phyloP scores from a whole-genome alignment of 225 moss, liverwort and hornwort genomes.

The Straminergon stramineum region DNA sequence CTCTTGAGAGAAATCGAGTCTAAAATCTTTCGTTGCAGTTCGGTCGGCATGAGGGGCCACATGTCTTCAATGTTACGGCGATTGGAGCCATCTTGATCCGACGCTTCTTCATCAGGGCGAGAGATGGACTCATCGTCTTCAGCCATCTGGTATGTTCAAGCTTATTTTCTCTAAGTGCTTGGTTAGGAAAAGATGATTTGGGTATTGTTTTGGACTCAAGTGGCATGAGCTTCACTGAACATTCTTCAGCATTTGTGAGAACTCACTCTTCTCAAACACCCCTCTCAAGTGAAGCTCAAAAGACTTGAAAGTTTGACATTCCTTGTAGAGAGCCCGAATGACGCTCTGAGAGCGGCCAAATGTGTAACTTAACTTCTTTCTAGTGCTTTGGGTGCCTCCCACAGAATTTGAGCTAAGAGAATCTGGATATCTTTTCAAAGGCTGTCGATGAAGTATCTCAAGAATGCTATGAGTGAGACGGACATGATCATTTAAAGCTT shows the following conservation, averaged over 20 bases:
- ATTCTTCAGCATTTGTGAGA: not conserved
- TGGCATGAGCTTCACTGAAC: not conserved
- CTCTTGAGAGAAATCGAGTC: not conserved
- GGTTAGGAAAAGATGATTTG: not conserved
- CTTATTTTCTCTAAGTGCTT: not conserved
- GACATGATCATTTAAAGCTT: not conserved
- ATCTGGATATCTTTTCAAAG: not conserved
- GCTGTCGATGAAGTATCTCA: not conserved
- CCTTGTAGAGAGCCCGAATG: not conserved
- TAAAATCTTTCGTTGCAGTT: not conserved
- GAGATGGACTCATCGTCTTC: not conserved
- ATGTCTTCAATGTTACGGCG: not conserved
- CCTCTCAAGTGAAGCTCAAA: not conserved
- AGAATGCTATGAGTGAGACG: not conserved
- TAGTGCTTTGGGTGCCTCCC: not conserved
- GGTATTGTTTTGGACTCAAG: not conserved
- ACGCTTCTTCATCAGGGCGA: not conserved
- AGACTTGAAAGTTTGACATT: not conserved
- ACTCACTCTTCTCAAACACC: not conserved
- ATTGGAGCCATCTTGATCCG: not conserved
- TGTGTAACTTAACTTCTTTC: not conserved
- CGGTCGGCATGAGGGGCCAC: slow-evolving; percentile 7
- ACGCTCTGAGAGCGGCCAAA: not conserved
- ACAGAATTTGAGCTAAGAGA: not conserved
- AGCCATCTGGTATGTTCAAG: not conserved